These are phyloP conservation scores for Asterophora parasitica DNA, from an alignment of 768 basidiomycete genomes.

Conservation along the genomic window DNA sequence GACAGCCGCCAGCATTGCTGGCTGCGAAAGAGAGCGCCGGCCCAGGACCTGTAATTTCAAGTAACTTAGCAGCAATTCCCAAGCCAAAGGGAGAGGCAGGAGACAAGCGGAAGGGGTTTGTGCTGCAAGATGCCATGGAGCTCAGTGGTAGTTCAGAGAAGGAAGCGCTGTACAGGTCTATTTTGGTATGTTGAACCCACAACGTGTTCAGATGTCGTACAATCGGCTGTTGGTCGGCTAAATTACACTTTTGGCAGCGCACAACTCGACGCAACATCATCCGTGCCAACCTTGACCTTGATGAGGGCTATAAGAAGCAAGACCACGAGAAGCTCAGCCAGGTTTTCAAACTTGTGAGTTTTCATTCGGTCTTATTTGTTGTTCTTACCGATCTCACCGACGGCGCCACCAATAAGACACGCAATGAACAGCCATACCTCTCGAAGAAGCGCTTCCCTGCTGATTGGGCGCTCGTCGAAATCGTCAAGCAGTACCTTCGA, in stretches of 20 bases:
- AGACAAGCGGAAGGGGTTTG: background rate
- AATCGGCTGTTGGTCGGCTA: too few relatives aligned
- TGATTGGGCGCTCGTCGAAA: constrained; percentile 1
- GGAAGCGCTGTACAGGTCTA: background rate
- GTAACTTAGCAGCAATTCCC: background rate
- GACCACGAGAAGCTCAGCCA: background rate
- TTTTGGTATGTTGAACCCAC: constrained; percentile 8
- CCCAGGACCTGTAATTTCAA: background rate
- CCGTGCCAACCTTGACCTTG: background rate
- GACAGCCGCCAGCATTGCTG: background rate
- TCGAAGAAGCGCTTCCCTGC: constrained; percentile 1
- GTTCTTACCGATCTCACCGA: background rate
- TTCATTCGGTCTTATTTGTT: background rate
- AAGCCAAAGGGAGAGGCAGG: constrained; percentile 1
- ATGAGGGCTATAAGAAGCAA: background rate
- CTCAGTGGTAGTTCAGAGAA: background rate
- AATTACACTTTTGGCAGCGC: background rate
- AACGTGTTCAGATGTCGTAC: background rate
- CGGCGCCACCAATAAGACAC: background rate
- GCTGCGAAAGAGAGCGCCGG: background rate
- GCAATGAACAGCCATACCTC: background rate
- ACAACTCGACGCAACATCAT: background rate
- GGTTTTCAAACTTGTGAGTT: constrained; percentile 3
- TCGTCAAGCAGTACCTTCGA: constrained; percentile 5
- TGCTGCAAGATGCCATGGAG: background rate